Evolutionary conservation across 352 stramenopile genomes (phyloP).

Genomic region (Globisporangium paddicum): DNA sequence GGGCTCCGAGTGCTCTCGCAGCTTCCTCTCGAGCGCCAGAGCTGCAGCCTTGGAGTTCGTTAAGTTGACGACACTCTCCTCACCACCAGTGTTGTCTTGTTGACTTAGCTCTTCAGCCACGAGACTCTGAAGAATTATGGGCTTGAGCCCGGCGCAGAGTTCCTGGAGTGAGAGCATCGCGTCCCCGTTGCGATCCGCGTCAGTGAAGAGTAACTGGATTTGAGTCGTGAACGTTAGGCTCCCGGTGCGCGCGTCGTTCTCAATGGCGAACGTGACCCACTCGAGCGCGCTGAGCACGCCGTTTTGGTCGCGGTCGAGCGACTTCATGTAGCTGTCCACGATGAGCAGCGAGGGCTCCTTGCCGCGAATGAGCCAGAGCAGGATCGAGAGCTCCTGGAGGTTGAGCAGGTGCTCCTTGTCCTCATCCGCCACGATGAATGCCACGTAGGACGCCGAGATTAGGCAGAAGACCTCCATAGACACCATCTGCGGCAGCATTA

Average conservation of each 20-base stretch:
- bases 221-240: constrained; percentile 42
- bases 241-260: constrained; percentile 36
- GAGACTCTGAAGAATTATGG: constrained; percentile 31
- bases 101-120: constrained; percentile 2
- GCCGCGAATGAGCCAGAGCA: constrained; percentile 66
- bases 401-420: constrained; percentile 52
- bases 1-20: constrained; percentile 1
- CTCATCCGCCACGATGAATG: constrained; percentile 62
- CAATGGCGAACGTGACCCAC: constrained; percentile 65
- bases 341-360: constrained; percentile 40
- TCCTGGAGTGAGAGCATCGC: constrained; percentile 48
- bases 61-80: not conserved
- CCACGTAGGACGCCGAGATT: constrained; percentile 50
- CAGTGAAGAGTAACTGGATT: constrained; percentile 51
- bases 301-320: constrained; percentile 51
- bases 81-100: not conserved
- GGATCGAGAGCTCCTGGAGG: constrained; percentile 44
- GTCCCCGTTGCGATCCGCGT: constrained; percentile 49
- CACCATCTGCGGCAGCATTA: constrained; percentile 22
- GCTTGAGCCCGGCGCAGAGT: constrained; percentile 36
- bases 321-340: constrained; percentile 53
- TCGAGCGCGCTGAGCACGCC: constrained; percentile 47
- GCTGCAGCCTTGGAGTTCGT: not conserved
- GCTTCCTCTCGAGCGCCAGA: constrained; percentile 9
- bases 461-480: constrained; percentile 56